Base-by-base conservation (phyloP, 257 asterid species). In the Coffea canephora region DNA sequence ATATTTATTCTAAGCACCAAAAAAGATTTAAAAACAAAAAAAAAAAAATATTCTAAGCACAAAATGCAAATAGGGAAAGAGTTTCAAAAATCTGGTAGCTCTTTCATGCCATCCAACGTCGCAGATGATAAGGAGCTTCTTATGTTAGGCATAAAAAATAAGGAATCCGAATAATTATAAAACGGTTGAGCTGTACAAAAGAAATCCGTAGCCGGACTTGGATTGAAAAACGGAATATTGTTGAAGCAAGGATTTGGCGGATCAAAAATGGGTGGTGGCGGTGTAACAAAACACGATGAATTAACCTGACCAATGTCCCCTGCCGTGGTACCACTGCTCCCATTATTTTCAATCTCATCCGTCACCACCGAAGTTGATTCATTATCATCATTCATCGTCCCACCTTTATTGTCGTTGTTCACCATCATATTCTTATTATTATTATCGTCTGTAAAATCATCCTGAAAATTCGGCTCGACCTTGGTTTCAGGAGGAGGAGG, bases 111-210 rank as follows among this genome's bases (percentile, higher is more conserved):
- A 25, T 82, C 89, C 43, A 80, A 43, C 27, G 81, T 69, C 5
- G 86, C 65, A n/a, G 84, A 77, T 25, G 88, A 70, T 48, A 74
- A n/a, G 5, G 86, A 83, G 50, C 69, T 86, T 52, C 81, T 78
- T 72, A 84, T 69, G 66, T 75, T 69, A 31, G 84, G 86, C 86
- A 83, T 69, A 23, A 50, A 79, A 67, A 76, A 77, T 3, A 81
- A 72, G 3, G 86, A 73, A 46, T 79, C 85, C 0, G 83, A 50
- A 36, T 71, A 75, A 45, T 54, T 78, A 82, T 71, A 77, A 13
- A 81, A 66, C 5, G 74, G 85, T 31, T 71, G 76, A 54, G 80
- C 15, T 21, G 85, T 19, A 46, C 43, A 64, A 71, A 75, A 59
- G 16, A 66, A 67, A 46, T 83, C 89, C 0, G 80, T 9, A 0